Evolutionary conservation across 257 asterid genomes (phyloP), one percentile per base, ranked within the genome.

Genomic region (Haberlea rhodopensis): DNA sequence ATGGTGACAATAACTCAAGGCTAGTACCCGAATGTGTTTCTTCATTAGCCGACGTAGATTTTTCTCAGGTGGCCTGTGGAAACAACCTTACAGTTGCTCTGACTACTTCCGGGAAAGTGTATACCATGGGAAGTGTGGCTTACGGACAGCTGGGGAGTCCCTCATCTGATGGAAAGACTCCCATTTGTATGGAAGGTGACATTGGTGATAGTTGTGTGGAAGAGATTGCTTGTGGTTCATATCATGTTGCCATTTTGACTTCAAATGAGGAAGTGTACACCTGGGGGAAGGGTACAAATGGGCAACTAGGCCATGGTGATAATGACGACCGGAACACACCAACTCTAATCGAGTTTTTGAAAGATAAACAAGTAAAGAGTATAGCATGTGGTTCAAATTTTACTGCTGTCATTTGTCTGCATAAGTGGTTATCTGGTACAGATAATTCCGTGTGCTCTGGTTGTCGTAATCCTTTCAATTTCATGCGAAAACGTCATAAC

Each of bases 301-400:
- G 95, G 45, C 92, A 83, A 60, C 74, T 85, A 75, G 95, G 94
- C 53, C 95, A 87, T 71, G 92, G 90, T 40, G 92, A 83, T 65
- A 72, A 72, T 58, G 69, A 66, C 29, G 77, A 85, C 60, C 70
- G 81, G 65, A 53, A 68, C 52, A 75, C 79, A 63, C 94, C 95
- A 57, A 80, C 87, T 27, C 74, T 69, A 25, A 86, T 87, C 43
- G 83, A 83, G 72, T 79, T 82, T 53, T 76, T 87, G 71, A 84
- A 63, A 62, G 79, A 81, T 68, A 85, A 74, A 73, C 82, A 68
- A 75, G 83, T 87, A 48, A 87, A 81, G 71, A 74, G 66, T 57
- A 65, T 87, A 40, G 65, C 56, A 54, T 83, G 94, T 70, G 95
- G 95, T 61, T 74, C 63, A 26, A 85, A 87, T 73, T 78, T 79